Percentiles rank a stretch among this genome's conserved stretches.
Conservation (phyloP, 2,329 filamentous ascomycete species). For the Bimuria novae-zelandiae region DNA sequence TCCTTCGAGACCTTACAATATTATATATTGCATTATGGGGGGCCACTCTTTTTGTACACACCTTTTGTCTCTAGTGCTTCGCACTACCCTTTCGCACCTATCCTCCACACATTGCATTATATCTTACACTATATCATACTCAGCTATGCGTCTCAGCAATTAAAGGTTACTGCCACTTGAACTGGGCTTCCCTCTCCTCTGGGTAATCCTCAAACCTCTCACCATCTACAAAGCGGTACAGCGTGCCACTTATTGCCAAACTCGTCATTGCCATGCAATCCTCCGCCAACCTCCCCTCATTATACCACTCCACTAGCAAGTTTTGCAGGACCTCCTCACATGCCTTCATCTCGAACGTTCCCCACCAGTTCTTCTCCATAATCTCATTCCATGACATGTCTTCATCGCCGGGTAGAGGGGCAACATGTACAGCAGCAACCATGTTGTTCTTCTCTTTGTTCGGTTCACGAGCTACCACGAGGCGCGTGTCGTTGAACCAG, state of each 20-base stretch:
- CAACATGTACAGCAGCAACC: neutral
- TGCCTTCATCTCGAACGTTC: neutral
- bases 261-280: neutral
- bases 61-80: too few species aligned
- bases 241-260: neutral
- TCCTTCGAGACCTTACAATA: too few species aligned
- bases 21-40: too few species aligned
- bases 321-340: neutral
- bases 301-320: neutral
- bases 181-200: neutral
- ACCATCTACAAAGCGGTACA: neutral
- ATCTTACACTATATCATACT: too few species aligned
- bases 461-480: neutral
- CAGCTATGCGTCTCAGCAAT: too few species aligned
- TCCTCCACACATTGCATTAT: too few species aligned
- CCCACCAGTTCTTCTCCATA: neutral
- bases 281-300: neutral
- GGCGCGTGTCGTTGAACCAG: neutral
- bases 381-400: neutral
- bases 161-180: neutral
- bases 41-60: too few species aligned
- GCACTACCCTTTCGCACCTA: too few species aligned
- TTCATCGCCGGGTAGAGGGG: neutral
- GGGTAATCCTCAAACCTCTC: constrained; percentile 3
- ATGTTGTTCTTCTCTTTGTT: neutral